Conservation (phyloP, 352 stramenopile species). For the Phytophthora parvispora region DNA sequence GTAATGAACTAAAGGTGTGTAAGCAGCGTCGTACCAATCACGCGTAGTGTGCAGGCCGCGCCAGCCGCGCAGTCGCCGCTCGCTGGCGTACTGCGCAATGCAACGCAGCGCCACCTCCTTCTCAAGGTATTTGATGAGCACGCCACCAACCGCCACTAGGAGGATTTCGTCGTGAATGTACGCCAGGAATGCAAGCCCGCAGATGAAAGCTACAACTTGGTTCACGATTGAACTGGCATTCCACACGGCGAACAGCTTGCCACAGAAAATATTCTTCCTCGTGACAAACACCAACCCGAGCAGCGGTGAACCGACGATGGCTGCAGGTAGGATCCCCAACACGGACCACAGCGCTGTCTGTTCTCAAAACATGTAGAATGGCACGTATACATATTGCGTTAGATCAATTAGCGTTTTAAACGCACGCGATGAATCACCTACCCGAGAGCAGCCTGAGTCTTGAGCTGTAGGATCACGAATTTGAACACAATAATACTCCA, state of each 20-base stretch:
- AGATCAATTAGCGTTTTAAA: too few species aligned
- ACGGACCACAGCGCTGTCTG: constrained; percentile 75
- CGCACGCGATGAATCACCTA: constrained; percentile 43
- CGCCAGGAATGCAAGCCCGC: constrained; percentile 61
- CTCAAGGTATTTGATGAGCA: constrained; percentile 78
- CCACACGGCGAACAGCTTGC: constrained; percentile 81
- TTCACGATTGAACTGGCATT: constrained; percentile 80
- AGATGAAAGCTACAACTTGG: constrained; percentile 68
- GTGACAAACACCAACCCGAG: constrained; percentile 80
- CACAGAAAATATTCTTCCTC: constrained; percentile 80
- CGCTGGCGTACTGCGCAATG: constrained; percentile 81
- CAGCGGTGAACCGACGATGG: constrained; percentile 65
- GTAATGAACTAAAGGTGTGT: constrained; percentile 82
- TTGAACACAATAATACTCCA: constrained; percentile 92
- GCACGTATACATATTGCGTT: constrained; percentile 7
- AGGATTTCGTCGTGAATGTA: constrained; percentile 85
- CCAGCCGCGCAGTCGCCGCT: constrained; percentile 78
- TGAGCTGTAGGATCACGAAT: constrained; percentile 76
- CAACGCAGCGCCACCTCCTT: constrained; percentile 76
- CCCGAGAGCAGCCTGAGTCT: constrained; percentile 81
- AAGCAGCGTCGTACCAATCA: constrained; percentile 90
- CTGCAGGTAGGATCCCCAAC: constrained; percentile 66
- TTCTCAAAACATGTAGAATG: background rate
- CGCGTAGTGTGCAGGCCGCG: constrained; percentile 84
- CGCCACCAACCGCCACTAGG: constrained; percentile 52